Evolutionary conservation across 2,329 filamentous ascomycete species (phyloP).

Genomic region (Aspergillus tamarii): DNA sequence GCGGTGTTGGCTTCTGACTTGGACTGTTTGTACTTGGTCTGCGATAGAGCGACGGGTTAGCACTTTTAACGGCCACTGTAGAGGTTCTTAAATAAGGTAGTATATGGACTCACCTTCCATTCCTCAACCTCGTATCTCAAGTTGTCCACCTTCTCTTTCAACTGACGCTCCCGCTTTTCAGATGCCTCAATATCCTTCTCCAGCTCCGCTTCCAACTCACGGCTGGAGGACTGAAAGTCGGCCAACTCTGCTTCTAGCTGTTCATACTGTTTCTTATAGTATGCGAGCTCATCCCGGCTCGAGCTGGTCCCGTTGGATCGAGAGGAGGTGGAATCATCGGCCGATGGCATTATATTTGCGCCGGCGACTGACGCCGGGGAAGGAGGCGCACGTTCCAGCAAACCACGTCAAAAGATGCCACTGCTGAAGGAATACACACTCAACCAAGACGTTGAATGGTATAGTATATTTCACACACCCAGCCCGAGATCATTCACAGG

Average conservation of each 20-base stretch:
- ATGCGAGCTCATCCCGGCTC: conserved; percentile 76
- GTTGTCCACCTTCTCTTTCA: conserved; percentile 85
- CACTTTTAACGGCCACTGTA: not conserved
- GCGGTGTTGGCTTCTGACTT: conserved; percentile 84
- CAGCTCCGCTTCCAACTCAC: conserved; percentile 89
- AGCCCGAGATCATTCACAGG: conserved; percentile 19
- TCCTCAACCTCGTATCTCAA: conserved; percentile 90
- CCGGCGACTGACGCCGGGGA: conserved; percentile 22
- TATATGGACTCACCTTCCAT: conserved; percentile 76
- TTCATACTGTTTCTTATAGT: conserved; percentile 97
- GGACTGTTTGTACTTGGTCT: conserved; percentile 96
- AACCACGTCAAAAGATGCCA: conserved; percentile 22
- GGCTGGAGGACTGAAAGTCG: conserved; percentile 92
- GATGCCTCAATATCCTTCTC: conserved; percentile 96
- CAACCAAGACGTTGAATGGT: conserved; percentile 8
- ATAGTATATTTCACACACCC: not conserved
- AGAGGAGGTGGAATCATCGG: conserved; percentile 42
- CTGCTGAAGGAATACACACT: conserved; percentile 11
- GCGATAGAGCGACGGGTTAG: conserved; percentile 16
- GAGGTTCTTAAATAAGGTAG: not conserved
- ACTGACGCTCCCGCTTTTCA: conserved; percentile 84
- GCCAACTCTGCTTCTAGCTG: conserved; percentile 86
- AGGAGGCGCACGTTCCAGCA: conserved; percentile 22
- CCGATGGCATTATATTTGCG: conserved; percentile 41
- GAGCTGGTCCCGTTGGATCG: conserved; percentile 44